A percentile compares a stretch with the other conserved stretches of the same genome.
phyloP scores from a whole-genome alignment of 768 basidiomycete species.

The Lactarius tabidus region DNA sequence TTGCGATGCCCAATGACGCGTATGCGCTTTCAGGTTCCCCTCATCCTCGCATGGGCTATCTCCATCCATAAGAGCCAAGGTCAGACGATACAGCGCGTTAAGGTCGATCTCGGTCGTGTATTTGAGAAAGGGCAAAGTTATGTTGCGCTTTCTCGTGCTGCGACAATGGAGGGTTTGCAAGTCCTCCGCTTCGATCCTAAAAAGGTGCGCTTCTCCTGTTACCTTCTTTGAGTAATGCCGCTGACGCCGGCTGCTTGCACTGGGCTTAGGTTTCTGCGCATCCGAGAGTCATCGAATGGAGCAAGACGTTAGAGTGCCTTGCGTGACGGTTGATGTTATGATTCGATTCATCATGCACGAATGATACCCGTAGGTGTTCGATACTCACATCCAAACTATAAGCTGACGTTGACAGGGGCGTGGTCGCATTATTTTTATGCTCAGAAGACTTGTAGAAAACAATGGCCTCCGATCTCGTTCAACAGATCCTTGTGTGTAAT shows the following conservation, averaged over 20 bases:
- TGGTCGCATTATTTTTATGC: background rate
- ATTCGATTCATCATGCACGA: background rate
- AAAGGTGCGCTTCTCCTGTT: conserved; percentile 36
- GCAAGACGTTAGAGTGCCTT: conserved; percentile 31
- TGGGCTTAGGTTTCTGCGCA: conserved; percentile 40
- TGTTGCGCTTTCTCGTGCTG: conserved; percentile 49
- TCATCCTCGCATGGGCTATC: conserved; percentile 77
- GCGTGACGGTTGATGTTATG: conserved; percentile 2
- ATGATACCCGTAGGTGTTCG: conserved; percentile 4
- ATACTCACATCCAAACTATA: background rate
- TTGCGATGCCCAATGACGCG: background rate
- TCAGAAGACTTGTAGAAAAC: background rate
- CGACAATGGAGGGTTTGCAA: conserved; percentile 50
- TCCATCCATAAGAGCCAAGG: conserved; percentile 78
- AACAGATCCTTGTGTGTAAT: background rate
- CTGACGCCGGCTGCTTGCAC: background rate
- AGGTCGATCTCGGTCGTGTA: conserved; percentile 60
- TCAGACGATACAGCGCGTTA: conserved; percentile 63
- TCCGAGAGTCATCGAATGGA: conserved; percentile 44
- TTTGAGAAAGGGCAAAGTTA: conserved; percentile 59
- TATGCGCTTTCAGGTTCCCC: conserved; percentile 47
- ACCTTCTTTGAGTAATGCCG: background rate
- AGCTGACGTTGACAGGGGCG: background rate
- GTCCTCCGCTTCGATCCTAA: conserved; percentile 50
- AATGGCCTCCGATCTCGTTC: background rate